Evolutionary conservation across 352 stramenopile genomes (phyloP), one percentile per base, ranked within the genome.

Genomic region (Pythium guiyangense): DNA sequence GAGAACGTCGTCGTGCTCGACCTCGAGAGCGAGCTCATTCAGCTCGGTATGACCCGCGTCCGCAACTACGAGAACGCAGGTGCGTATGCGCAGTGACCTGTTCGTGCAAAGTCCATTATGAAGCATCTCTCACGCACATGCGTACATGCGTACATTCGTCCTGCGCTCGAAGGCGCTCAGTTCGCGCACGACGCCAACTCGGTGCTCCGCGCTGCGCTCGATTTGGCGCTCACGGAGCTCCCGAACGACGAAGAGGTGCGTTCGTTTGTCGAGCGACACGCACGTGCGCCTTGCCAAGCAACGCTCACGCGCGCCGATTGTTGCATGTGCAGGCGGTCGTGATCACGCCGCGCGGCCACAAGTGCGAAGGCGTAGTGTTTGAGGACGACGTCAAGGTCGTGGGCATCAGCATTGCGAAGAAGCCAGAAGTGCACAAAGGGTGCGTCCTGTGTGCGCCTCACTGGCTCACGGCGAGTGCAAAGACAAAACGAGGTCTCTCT

Each of bases 1-100:
- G 82, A 92, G 58, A 94, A 94, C 54, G 83, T 94, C 34, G 82
- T 90, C 42, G 83, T 92, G 57, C 60, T 94, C 48, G 84, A 92
- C 40, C 59, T 94, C 3, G 84, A 94, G 65, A 92, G 79, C 63
- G 84, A 94, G 59, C 61, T 90, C n/a, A 79, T 94, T 34, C 82
- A 92, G 63, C 69, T 91, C 25, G 79, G 82, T 31, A 90, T 94
- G 63, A 87, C 82, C 29, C 71, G 79, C n/a, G 73, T 94, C 48
- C 84, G 84, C 48, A 77, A 89, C 63, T 84, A 76, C 55, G 72
- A 86, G 46, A 90, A 88, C 53, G 65, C 74, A 49, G 82, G 82
- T 81, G 46, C n/a, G 52, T 39, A 5, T 14, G 29, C n/a, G n/a
- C n/a, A n/a, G n/a, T n/a, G n/a, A n/a, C n/a, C n/a, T n/a, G n/a